Evolutionary conservation across 108 stramenopile genomes (phyloP).

Genomic region (Cyclotella choctawhatcheeana): DNA sequence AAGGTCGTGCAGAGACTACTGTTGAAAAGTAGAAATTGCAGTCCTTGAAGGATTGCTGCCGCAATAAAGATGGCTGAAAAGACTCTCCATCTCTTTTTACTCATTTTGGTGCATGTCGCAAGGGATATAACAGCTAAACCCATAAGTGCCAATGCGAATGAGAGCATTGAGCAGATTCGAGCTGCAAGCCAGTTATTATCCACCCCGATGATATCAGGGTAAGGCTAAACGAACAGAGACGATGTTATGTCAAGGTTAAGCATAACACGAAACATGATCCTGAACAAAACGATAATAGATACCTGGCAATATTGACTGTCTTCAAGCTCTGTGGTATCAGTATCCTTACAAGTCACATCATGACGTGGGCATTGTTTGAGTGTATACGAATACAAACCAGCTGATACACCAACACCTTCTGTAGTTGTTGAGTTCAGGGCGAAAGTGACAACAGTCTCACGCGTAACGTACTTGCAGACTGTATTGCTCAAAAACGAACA

Average conservation of each 20-base stretch:
- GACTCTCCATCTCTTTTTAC: conserved; percentile 22
- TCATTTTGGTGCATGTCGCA: conserved; percentile 46
- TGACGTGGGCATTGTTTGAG: conserved; percentile 16
- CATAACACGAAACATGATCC: not conserved
- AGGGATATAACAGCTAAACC: conserved; percentile 29
- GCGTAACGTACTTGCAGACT: conserved; percentile 31
- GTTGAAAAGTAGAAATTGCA: conserved; percentile 46
- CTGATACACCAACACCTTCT: conserved; percentile 9
- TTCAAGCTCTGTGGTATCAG: not conserved
- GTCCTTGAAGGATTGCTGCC: conserved; percentile 35
- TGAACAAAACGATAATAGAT: not conserved
- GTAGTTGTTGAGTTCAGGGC: not conserved
- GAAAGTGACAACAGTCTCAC: conserved; percentile 6
- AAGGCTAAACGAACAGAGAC: conserved; percentile 36
- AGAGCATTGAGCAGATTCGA: conserved; percentile 15
- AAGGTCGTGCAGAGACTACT: conserved; percentile 33
- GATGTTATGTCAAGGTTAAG: not conserved
- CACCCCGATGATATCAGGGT: not conserved
- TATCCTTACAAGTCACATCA: not conserved
- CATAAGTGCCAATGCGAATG: conserved; percentile 24
- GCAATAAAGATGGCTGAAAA: conserved; percentile 21
- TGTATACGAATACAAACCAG: conserved; percentile 29
- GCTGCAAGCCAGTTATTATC: conserved; percentile 34
- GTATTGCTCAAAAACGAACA: conserved; percentile 13
- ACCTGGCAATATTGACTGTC: conserved; percentile 19